These are phyloP conservation scores for Tolypocladium sp. DNA, from an alignment of 2,329 filamentous ascomycete genomes.

Conservation along the genomic window DNA sequence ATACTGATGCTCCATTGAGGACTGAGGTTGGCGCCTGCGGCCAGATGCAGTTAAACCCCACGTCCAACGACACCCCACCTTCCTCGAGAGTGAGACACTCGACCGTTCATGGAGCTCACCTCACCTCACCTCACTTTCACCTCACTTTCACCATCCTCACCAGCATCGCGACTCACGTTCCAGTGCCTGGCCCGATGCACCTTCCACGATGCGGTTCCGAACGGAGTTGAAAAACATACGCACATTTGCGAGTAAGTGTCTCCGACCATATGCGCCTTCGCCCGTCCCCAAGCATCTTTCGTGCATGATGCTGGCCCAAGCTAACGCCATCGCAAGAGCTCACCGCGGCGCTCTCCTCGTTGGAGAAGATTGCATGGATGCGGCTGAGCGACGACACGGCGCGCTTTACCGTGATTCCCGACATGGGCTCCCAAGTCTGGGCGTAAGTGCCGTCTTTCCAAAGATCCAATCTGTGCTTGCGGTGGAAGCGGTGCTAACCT, in stretches of 20 bases:
- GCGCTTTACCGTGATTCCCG: conserved; percentile 91
- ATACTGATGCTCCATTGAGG: background rate
- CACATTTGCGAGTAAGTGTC: conserved; percentile 50
- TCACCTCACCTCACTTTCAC: background rate
- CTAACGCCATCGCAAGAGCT: conserved; percentile 38
- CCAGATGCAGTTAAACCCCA: background rate
- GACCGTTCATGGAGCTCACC: background rate
- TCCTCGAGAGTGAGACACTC: too few relatives aligned
- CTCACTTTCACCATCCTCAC: background rate
- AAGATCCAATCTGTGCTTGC: too few relatives aligned
- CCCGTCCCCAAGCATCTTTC: background rate
- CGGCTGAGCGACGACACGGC: conserved; percentile 79
- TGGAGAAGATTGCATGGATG: conserved; percentile 83
- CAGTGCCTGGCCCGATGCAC: background rate
- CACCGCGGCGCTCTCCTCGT: conserved; percentile 51
- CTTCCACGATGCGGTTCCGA: conserved; percentile 51
- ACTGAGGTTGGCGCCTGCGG: background rate
- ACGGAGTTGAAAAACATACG: conserved; percentile 58
- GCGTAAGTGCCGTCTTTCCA: too few relatives aligned
- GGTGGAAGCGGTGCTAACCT: too few relatives aligned
- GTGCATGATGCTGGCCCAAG: background rate
- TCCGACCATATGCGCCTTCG: background rate
- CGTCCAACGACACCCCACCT: background rate
- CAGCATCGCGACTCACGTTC: background rate
- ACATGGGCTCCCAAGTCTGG: conserved; percentile 94